phyloP scores from a whole-genome alignment of 345 rosid species.

The Brassica carinata region DNA sequence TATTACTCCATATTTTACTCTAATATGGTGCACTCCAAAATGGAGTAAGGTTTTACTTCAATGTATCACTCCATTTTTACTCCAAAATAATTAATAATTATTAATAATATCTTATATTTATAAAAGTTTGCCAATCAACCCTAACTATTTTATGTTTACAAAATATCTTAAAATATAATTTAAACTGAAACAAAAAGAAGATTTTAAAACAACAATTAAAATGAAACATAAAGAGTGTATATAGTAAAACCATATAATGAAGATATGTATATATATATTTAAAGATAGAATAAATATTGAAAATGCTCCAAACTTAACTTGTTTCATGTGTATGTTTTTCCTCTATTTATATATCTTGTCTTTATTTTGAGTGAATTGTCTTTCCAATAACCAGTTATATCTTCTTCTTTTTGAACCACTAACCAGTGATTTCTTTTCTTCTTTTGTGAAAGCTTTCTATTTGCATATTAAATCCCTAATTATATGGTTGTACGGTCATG shows the following conservation, averaged over 20 bases:
- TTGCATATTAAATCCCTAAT: slow-evolving; percentile 29
- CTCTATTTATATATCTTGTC: background rate
- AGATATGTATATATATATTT: background rate
- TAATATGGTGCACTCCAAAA: too few relatives aligned
- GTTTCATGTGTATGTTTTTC: background rate
- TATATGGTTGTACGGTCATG: slow-evolving; percentile 34
- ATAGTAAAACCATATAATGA: background rate
- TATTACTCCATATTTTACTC: too few relatives aligned
- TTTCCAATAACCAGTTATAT: slow-evolving; percentile 24
- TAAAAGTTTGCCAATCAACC: too few relatives aligned
- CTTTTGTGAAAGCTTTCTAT: slow-evolving; percentile 11
- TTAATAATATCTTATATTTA: too few relatives aligned
- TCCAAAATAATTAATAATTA: too few relatives aligned
- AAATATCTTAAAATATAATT: too few relatives aligned
- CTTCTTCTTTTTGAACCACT: slow-evolving; percentile 12
- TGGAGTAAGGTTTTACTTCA: too few relatives aligned
- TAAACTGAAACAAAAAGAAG: too few relatives aligned
- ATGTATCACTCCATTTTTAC: too few relatives aligned
- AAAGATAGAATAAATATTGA: background rate
- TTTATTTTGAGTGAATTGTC: slow-evolving; percentile 12
- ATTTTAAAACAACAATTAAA: too few relatives aligned
- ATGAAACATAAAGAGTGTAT: too few relatives aligned
- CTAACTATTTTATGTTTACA: too few relatives aligned
- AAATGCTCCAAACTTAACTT: background rate
- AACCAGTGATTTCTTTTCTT: slow-evolving; percentile 19